Base-by-base conservation (phyloP, 164 flowering plant genomes). In the Brasenia schreberi region DNA sequence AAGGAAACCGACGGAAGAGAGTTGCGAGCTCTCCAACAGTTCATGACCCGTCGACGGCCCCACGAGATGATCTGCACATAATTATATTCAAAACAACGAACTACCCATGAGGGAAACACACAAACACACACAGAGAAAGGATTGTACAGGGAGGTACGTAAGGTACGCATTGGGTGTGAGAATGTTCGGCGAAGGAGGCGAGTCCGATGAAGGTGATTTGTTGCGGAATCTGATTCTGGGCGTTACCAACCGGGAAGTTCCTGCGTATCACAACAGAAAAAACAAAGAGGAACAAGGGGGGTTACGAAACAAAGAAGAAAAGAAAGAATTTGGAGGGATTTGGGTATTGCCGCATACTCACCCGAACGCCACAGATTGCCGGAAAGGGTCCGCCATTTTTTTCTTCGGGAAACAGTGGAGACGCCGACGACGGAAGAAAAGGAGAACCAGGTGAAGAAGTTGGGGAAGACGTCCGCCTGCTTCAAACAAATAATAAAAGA, bases 1-100 rank as follows among this genome's bases (percentile, higher is more conserved):
- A 76, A 88, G 65, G 68, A 88, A 82, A 78, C 86, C 95, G 58
- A 83, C 68, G 0, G 95, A 87, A 0, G 92, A 84, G 62, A 83
- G 78, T 77, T 81, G 88, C 3, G 90, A 85, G 68, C 81, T 87
- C 70, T 86, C 91, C 69, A 87, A 69, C 42, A 89, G 80, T 64
- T 86, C 89, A 89, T n/a, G 42, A 69, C 42, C 79, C 83, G 17
- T 79, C 81, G 10, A 77, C 81, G 27, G 64, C 79, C 3, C 83
- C 84, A 70, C 83, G 80, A 75, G 82, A 85, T 79, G 63, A 12
- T 67, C 59, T 6, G 43, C 60, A 33, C 7, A 45, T 62, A 7
- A 67, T 7, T 0, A 19, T 52, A 67, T 12, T 5, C 64, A 59
- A 6, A n/a, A 61, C 67, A n/a, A 0, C 49, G 65, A 18, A 6